phyloP scores from a whole-genome alignment of 345 rosid species.

The Hibiscus syriacus region DNA sequence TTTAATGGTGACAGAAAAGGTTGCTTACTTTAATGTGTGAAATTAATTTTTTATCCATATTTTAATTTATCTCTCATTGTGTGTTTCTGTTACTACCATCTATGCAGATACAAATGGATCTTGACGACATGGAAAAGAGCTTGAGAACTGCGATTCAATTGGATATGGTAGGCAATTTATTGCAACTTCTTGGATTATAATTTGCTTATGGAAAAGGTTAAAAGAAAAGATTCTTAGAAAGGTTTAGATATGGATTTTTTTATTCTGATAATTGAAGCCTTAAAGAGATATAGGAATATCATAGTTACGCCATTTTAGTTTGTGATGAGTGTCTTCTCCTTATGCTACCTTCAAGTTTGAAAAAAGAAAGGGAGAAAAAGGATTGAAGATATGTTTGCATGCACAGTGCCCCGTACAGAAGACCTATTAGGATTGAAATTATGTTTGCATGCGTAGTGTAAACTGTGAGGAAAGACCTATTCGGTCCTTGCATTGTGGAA shows the following conservation, averaged over 20 bases:
- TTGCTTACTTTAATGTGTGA: constrained; percentile 20
- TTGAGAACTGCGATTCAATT: constrained; percentile 44
- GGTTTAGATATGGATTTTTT: background rate
- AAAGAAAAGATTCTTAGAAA: background rate
- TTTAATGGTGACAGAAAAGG: constrained; percentile 70
- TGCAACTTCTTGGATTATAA: constrained; percentile 6
- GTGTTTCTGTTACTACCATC: constrained; percentile 21
- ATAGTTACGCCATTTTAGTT: background rate
- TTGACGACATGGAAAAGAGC: constrained; percentile 49
- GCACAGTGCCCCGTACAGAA: background rate
- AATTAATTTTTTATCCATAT: constrained; percentile 5
- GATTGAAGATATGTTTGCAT: background rate
- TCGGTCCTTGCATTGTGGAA: too few relatives aligned
- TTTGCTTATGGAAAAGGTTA: background rate
- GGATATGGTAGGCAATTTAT: constrained; percentile 54
- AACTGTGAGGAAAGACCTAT: too few relatives aligned
- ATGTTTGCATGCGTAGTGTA: too few relatives aligned
- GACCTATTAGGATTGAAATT: background rate
- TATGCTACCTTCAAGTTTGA: background rate
- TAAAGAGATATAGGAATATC: background rate
- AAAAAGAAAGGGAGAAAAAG: background rate
- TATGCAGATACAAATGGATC: constrained; percentile 61
- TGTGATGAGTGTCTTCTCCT: background rate
- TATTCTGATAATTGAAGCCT: background rate
- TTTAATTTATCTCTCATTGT: constrained; percentile 11